A percentile compares a stretch with the other conserved stretches of the same genome.
Evolutionary conservation across 805 yeast species (phyloP).

Genomic region (Nakazawaea peltata): DNA sequence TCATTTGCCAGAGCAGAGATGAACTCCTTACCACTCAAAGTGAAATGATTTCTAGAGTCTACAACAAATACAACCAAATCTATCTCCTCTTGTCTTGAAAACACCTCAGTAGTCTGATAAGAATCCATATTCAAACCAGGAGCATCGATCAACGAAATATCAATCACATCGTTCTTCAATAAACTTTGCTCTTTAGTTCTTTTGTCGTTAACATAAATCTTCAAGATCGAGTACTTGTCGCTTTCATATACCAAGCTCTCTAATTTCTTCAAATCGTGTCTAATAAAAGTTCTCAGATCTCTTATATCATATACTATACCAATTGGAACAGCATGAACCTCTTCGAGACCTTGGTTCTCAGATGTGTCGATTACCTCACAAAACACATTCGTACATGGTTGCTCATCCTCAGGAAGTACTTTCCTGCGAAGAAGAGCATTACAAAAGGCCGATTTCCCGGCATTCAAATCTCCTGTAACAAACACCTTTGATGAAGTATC

Average conservation of each 20-base stretch:
- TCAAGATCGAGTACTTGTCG: conserved; percentile 63
- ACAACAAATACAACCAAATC: conserved; percentile 95
- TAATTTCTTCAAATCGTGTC: conserved; percentile 45
- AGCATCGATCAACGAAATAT: conserved; percentile 89
- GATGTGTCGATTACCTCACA: conserved; percentile 88
- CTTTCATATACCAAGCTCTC: conserved; percentile 66
- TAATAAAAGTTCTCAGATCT: conserved; percentile 61
- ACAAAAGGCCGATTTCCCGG: conserved; percentile 95
- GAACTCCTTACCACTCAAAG: conserved; percentile 90
- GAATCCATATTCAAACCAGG: conserved; percentile 95
- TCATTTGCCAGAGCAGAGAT: conserved; percentile 86
- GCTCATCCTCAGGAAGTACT: conserved; percentile 90
- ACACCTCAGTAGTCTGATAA: conserved; percentile 88
- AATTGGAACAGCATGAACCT: conserved; percentile 83
- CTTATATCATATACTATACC: conserved; percentile 40
- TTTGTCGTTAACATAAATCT: conserved; percentile 75
- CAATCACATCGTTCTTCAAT: conserved; percentile 83
- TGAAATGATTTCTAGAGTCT: conserved; percentile 92
- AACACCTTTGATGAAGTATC: conserved; percentile 91
- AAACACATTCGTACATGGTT: conserved; percentile 94
- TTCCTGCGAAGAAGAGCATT: conserved; percentile 76
- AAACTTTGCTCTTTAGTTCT: conserved; percentile 63
- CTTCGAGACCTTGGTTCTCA: conserved; percentile 70
- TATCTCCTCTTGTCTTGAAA: conserved; percentile 94
- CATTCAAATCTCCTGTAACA: conserved; percentile 93